Evolutionary conservation across 1,284 basidiomycete species (phyloP).

Genomic region (Cystobasidium sp.): DNA sequence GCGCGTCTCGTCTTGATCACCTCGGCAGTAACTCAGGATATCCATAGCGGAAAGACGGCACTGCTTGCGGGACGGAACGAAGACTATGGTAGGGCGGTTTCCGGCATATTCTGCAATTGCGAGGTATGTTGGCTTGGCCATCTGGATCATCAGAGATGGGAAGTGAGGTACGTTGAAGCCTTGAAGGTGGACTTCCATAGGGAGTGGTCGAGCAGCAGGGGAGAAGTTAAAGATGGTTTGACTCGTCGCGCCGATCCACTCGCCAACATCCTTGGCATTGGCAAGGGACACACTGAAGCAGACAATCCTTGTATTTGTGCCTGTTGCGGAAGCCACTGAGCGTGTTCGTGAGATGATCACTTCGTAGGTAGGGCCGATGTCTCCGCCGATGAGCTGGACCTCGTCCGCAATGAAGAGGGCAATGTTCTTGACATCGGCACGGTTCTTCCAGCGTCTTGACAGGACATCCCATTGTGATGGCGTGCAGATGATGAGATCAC

Average conservation of each 20-base stretch:
- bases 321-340: conserved; percentile 89
- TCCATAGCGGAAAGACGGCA: conserved; percentile 92
- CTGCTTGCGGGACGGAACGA: conserved; percentile 92
- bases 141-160: conserved; percentile 96
- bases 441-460: conserved; percentile 93
- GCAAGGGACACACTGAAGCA: conserved; percentile 92
- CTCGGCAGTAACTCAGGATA: conserved; percentile 82
- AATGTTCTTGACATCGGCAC: conserved; percentile 94
- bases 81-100: conserved; percentile 84
- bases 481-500: conserved; percentile 88
- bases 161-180: conserved; percentile 95
- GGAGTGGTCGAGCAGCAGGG: conserved; percentile 88
- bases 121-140: conserved; percentile 98
- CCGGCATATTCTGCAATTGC: conserved; percentile 87
- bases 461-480: conserved; percentile 93
- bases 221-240: conserved; percentile 98
- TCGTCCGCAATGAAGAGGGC: conserved; percentile 94
- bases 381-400: conserved; percentile 84
- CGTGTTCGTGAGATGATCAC: conserved; percentile 91
- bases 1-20: conserved; percentile 79
- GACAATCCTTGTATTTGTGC: conserved; percentile 86
- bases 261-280: conserved; percentile 94
- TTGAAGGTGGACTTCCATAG: conserved; percentile 97
- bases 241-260: conserved; percentile 94
- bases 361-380: conserved; percentile 94